Conservation (phyloP, 108 stramenopile species). For the Nannochloropsis salina region DNA sequence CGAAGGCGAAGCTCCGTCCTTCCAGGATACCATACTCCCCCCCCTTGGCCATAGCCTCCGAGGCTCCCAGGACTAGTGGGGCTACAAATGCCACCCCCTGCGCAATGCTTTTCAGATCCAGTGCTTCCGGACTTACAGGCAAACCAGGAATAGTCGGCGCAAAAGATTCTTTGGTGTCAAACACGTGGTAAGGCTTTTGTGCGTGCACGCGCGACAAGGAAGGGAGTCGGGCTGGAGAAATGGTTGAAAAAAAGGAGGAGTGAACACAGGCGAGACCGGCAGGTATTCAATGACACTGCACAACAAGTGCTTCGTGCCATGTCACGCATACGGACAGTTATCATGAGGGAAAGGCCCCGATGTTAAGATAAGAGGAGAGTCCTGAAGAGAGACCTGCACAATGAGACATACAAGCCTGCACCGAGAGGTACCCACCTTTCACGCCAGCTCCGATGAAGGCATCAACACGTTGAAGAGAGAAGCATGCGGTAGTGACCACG, state of each 20-base stretch:
- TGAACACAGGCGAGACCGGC: not conserved
- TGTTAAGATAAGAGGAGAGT: not conserved
- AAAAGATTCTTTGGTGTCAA: not conserved
- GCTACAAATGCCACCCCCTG: conserved; percentile 25
- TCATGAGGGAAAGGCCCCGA: not conserved
- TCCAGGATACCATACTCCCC: conserved; percentile 46
- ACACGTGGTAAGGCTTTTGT: not conserved
- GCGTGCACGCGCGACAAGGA: not conserved
- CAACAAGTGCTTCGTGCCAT: too few relatives aligned
- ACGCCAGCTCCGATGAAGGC: not conserved
- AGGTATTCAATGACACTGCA: too few relatives aligned
- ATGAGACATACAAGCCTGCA: not conserved
- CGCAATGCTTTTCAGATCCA: not conserved
- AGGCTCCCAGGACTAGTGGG: conserved; percentile 26
- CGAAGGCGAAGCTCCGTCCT: conserved; percentile 49
- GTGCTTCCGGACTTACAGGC: not conserved
- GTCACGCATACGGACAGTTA: not conserved
- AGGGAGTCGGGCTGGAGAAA: not conserved
- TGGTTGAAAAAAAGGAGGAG: not conserved
- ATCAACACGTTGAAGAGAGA: not conserved
- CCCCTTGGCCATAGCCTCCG: conserved; percentile 43
- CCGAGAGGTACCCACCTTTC: not conserved
- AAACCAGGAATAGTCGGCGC: not conserved
- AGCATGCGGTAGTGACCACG: too few relatives aligned
- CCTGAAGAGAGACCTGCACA: not conserved